A percentile compares a stretch with the other conserved stretches of the same genome.
phyloP scores from a whole-genome alignment of 2,329 filamentous ascomycete species.

The Kalmusia sp. region DNA sequence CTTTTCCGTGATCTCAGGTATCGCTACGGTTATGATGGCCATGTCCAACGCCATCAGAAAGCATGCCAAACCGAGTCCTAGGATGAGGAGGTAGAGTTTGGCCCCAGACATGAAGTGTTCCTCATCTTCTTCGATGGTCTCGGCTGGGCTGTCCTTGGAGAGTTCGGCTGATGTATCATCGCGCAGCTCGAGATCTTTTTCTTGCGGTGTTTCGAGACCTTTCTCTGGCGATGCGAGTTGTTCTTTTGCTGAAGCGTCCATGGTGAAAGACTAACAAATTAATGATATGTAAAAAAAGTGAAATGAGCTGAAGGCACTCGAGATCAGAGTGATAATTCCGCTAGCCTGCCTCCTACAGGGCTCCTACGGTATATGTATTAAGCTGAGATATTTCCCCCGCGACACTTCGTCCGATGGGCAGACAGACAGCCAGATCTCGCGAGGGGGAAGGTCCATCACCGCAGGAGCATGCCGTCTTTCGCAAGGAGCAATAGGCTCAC shows the following conservation, averaged over 20 bases:
- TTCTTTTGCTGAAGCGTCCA: constrained; percentile 4
- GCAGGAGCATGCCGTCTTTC: neutral
- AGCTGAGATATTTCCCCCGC: neutral
- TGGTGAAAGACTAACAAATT: neutral
- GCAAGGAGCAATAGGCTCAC: neutral
- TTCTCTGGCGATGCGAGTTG: constrained; percentile 1
- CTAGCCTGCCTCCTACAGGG: neutral
- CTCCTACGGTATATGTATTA: neutral
- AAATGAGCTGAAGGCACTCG: neutral
- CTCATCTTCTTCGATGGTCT: constrained; percentile 6
- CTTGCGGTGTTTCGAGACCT: neutral
- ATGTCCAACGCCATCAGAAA: constrained; percentile 32
- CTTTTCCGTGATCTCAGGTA: constrained; percentile 57
- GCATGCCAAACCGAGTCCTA: constrained; percentile 22
- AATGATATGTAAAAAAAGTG: neutral
- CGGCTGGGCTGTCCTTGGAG: constrained; percentile 3
- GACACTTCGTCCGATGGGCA: neutral
- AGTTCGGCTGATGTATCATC: neutral
- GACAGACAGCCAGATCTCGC: too few relatives aligned
- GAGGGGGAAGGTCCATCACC: too few relatives aligned
- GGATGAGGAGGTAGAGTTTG: constrained; percentile 27
- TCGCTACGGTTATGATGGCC: constrained; percentile 53
- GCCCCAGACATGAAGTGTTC: constrained; percentile 24
- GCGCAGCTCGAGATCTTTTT: constrained; percentile 4
- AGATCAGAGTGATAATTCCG: too few relatives aligned